Base-by-base conservation (phyloP, 2,329 filamentous ascomycete genomes). In the Sarocladium brachiariae region DNA sequence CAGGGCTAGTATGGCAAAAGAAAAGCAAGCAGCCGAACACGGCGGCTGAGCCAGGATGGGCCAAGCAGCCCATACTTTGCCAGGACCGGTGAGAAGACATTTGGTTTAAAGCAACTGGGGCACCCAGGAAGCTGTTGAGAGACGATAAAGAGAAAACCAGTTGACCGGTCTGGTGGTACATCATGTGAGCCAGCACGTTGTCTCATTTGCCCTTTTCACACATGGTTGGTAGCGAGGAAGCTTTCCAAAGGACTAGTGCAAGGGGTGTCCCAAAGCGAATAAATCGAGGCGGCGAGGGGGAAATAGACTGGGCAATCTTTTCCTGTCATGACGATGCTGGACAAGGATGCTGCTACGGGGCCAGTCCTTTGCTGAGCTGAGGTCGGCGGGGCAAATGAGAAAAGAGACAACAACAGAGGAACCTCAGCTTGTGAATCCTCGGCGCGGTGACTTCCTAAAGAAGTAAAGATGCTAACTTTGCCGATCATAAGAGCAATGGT, bases 1-100 rank as follows among this genome's bases (percentile, higher is more conserved):
- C 46, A 37, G 31, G 24, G 46, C 30, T 27, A 37, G 21, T 24
- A 49, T 35, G 30, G 31, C 46, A 49, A 37, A 49, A 49, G 46
- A 27, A 49, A 49, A 24, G 31, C 30, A 37, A 18, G 21, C 31
- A 37, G 30, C 16, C 33, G 33, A 16, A 24, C 16, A 31, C 16
- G 46, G 21, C 30, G 25, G 6, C 24, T 13, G 41, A 14, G 25
- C n/a, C 33, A 23, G 27, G 34, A 9, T n/a, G 23, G 21, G 39
- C 21, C 39, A 43, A 10, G 21, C 21, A 31, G 11, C n/a, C 23
- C 30, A 37, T 35, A 4, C 19, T 13, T n/a, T 9, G 30, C 5
- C 19, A 48, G 19, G 19, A 3, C 16, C n/a, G 46, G 21, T 49
- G 16, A 49, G 31, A 37, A 30, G 8, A 10, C 33, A 13, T 37